These are phyloP conservation scores for Priceomyces carsonii DNA, from an alignment of 805 yeast genomes.

Conservation along the genomic window DNA sequence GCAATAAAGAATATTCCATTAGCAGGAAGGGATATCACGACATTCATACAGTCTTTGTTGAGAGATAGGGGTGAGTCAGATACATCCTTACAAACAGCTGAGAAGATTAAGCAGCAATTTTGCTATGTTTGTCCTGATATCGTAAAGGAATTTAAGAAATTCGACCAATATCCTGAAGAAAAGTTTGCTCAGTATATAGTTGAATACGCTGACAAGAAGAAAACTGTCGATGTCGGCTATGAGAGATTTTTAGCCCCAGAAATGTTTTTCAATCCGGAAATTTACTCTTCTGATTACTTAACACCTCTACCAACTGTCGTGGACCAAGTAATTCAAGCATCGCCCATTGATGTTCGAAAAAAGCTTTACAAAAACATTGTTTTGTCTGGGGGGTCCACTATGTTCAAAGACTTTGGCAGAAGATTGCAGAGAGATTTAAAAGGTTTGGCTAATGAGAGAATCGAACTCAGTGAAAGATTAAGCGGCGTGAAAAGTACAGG, in stretches of 20 bases:
- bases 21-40: conserved; percentile 97
- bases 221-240: conserved; percentile 89
- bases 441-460: conserved; percentile 83
- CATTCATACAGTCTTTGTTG: conserved; percentile 85
- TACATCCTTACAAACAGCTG: conserved; percentile 93
- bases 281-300: conserved; percentile 89
- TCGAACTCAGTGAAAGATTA: conserved; percentile 73
- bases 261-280: conserved; percentile 96
- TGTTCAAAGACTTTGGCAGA: conserved; percentile 98
- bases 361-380: conserved; percentile 95
- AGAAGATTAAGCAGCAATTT: conserved; percentile 92
- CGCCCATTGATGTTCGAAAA: conserved; percentile 98
- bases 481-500: conserved; percentile 84
- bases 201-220: conserved; percentile 71
- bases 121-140: conserved; percentile 98
- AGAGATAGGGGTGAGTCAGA: conserved; percentile 97
- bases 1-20: conserved; percentile 97
- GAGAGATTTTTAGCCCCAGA: conserved; percentile 99
- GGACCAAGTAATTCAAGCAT: conserved; percentile 89
- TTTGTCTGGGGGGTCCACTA: conserved; percentile 95
- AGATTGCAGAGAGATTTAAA: conserved; percentile 94
- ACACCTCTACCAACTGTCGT: conserved; percentile 97
- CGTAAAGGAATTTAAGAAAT: conserved; percentile 92
- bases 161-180: conserved; percentile 85
- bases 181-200: conserved; percentile 91